A percentile compares a stretch with the other conserved stretches of the same genome.
These are phyloP conservation scores for Alternaria sp. DNA, from an alignment of 2,329 filamentous ascomycete species.

Conservation along the genomic window DNA sequence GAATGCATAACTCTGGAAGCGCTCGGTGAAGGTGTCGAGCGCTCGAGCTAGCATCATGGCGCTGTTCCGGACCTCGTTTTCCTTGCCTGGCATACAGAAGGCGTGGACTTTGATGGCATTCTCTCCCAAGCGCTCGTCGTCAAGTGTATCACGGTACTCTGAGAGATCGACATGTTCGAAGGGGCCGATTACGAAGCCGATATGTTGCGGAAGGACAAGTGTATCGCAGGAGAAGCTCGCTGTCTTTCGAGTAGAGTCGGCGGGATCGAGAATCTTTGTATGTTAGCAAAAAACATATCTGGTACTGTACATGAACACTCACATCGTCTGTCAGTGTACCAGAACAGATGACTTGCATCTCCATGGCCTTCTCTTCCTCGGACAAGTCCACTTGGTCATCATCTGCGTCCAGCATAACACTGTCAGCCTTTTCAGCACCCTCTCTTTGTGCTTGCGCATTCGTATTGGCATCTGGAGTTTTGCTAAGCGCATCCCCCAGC, in stretches of 20 bases:
- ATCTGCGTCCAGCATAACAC: conserved; percentile 44
- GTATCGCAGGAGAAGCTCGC: conserved; percentile 78
- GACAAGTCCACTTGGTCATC: conserved; percentile 57
- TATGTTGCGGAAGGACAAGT: conserved; percentile 81
- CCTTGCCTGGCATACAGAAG: conserved; percentile 86
- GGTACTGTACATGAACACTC: conserved; percentile 16
- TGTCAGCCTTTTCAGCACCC: conserved; percentile 42
- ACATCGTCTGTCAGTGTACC: conserved; percentile 86
- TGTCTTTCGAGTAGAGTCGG: conserved; percentile 83
- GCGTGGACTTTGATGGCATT: conserved; percentile 89
- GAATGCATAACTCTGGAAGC: conserved; percentile 90
- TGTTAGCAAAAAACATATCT: conserved; percentile 16
- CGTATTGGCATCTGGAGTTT: conserved; percentile 41
- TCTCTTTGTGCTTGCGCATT: conserved; percentile 24
- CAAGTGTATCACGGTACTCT: conserved; percentile 86
- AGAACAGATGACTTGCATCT: conserved; percentile 90
- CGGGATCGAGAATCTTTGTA: conserved; percentile 68
- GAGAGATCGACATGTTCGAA: conserved; percentile 93
- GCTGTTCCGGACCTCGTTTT: conserved; percentile 84
- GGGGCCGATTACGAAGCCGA: conserved; percentile 92
- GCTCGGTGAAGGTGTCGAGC: conserved; percentile 89
- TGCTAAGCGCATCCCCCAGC: conserved; percentile 74
- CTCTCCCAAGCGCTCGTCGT: conserved; percentile 87
- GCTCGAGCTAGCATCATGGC: conserved; percentile 83
- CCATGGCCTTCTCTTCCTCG: conserved; percentile 85